Evolutionary conservation across 805 yeast species (phyloP).

Genomic region (Candida loeiensis): DNA sequence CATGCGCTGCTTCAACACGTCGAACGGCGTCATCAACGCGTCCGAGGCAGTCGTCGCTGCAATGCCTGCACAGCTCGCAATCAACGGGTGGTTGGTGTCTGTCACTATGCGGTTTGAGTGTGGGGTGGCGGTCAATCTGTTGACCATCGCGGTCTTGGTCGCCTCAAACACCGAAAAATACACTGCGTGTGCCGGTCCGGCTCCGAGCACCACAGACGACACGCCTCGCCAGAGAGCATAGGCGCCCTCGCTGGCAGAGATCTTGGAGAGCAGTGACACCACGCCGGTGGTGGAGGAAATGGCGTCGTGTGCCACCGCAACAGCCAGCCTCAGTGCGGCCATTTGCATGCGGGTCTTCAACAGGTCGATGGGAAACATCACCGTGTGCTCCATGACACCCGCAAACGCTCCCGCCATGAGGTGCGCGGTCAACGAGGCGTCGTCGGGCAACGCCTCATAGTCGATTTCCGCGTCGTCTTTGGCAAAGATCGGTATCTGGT

Average conservation of each 20-base stretch:
- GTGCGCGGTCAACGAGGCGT: constrained; percentile 79
- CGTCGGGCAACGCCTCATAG: constrained; percentile 87
- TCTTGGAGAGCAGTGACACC: constrained; percentile 64
- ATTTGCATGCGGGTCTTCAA: constrained; percentile 94
- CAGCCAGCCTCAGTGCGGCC: constrained; percentile 1
- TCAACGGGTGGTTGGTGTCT: constrained; percentile 70
- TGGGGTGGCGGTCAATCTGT: constrained; percentile 31
- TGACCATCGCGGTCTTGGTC: constrained; percentile 57
- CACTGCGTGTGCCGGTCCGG: constrained; percentile 99
- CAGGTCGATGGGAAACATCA: constrained; percentile 96
- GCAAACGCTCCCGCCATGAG: constrained; percentile 95
- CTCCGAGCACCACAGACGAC: constrained; percentile 86
- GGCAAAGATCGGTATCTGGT: constrained; percentile 20
- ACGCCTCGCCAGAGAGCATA: constrained; percentile 91
- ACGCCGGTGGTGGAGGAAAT: constrained; percentile 37
- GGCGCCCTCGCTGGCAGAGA: constrained; percentile 86
- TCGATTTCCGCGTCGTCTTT: constrained; percentile 58
- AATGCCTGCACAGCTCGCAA: constrained; percentile 85
- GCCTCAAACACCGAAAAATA: constrained; percentile 93
- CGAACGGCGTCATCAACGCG: constrained; percentile 97
- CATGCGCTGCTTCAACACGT: constrained; percentile 93
- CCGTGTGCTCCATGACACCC: constrained; percentile 98
- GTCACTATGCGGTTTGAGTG: constrained; percentile 45
- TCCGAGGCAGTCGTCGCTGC: constrained; percentile 91
- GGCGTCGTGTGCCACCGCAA: neutral